These are phyloP conservation scores for Globisporangium apiculatum DNA, from an alignment of 352 stramenopile species.

Conservation along the genomic window DNA sequence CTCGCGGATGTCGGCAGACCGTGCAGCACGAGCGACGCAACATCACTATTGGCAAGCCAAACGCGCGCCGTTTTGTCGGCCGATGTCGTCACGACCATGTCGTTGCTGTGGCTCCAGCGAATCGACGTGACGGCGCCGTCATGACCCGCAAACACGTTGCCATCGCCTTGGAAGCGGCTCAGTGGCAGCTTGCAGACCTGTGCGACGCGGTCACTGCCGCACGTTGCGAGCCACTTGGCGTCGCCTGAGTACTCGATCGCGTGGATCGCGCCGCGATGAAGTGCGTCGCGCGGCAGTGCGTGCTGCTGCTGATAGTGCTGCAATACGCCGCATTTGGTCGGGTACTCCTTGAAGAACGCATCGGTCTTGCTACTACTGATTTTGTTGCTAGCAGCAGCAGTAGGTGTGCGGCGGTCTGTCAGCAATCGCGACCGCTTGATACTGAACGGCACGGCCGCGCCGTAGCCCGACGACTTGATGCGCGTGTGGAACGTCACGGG, in stretches of 20 bases:
- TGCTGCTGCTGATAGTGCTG: constrained; percentile 54
- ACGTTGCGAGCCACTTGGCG: constrained; percentile 65
- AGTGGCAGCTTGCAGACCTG: constrained; percentile 67
- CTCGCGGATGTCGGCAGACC: constrained; percentile 20
- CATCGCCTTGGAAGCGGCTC: constrained; percentile 56
- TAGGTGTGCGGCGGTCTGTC: constrained; percentile 16
- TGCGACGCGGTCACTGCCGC: constrained; percentile 51
- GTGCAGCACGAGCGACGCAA: constrained; percentile 49
- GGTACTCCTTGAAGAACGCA: constrained; percentile 67
- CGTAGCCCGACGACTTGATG: constrained; percentile 83
- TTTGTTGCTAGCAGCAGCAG: constrained; percentile 8
- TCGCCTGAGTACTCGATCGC: constrained; percentile 74
- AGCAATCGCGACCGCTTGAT: constrained; percentile 10
- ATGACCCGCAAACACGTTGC: constrained; percentile 62
- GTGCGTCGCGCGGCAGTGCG: constrained; percentile 33
- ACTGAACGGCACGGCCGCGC: constrained; percentile 18
- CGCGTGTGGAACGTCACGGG: constrained; percentile 75
- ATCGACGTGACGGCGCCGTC: constrained; percentile 55
- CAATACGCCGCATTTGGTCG: constrained; percentile 44
- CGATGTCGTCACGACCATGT: constrained; percentile 60
- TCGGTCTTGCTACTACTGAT: constrained; percentile 10
- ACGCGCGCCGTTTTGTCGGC: constrained; percentile 62
- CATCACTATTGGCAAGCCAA: constrained; percentile 59
- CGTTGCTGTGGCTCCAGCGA: constrained; percentile 73
- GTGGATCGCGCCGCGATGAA: constrained; percentile 67